phyloP scores from a whole-genome alignment of 2,329 filamentous ascomycete genomes.

The Thielaviopsis ethacetica region DNA sequence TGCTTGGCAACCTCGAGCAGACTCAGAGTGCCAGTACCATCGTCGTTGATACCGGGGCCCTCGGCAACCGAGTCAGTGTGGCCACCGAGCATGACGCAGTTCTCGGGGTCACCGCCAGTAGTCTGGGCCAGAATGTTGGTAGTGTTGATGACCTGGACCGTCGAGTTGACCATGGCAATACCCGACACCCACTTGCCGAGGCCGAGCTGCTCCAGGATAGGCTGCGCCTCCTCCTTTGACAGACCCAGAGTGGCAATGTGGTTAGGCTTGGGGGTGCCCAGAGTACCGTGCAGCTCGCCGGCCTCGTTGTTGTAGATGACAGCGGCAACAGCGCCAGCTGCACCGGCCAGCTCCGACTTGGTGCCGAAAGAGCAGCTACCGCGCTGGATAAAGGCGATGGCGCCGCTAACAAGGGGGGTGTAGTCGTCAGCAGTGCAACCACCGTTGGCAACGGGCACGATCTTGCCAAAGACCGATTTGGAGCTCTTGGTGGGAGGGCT shows the following conservation, averaged over 20 bases:
- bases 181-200: constrained; percentile 32
- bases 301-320: constrained; percentile 59
- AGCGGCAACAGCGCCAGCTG: constrained; percentile 52
- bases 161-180: constrained; percentile 43
- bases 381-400: constrained; percentile 54
- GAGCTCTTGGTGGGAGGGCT: constrained; percentile 47
- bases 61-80: constrained; percentile 47
- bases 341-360: constrained; percentile 53
- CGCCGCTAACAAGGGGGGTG: constrained; percentile 38
- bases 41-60: constrained; percentile 62
- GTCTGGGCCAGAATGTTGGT: constrained; percentile 50
- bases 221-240: constrained; percentile 39
- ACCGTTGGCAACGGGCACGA: constrained; percentile 43
- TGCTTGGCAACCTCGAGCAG: constrained; percentile 47
- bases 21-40: constrained; percentile 50
- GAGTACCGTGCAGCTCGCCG: constrained; percentile 47
- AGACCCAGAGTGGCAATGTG: constrained; percentile 56
- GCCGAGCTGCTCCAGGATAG: constrained; percentile 37
- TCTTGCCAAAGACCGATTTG: constrained; percentile 39
- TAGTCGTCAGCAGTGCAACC: constrained; percentile 52
- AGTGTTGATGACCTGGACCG: constrained; percentile 36
- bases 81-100: constrained; percentile 49
- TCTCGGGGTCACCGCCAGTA: constrained; percentile 38
- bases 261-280: constrained; percentile 41
- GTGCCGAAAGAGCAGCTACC: constrained; percentile 55